These are phyloP conservation scores for Patellifolia procumbens DNA, from an alignment of 179 eudicot genomes.

Conservation along the genomic window DNA sequence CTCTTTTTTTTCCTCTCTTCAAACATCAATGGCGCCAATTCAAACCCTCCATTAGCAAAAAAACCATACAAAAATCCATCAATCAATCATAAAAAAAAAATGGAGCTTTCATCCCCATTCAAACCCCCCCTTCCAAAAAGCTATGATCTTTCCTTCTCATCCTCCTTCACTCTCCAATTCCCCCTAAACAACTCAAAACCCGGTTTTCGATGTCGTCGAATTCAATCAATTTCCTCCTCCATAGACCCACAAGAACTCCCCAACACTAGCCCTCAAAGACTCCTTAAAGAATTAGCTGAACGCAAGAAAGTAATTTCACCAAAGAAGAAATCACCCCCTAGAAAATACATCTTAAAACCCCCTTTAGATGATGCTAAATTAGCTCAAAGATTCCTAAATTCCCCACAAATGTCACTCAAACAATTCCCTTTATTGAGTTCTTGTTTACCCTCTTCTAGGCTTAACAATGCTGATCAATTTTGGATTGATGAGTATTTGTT, in stretches of 20 bases:
- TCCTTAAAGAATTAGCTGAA: constrained; percentile 79
- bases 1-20: neutral
- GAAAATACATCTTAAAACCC: constrained; percentile 77
- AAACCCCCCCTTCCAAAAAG: constrained; percentile 48
- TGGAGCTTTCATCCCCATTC: constrained; percentile 79
- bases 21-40: constrained; percentile 19
- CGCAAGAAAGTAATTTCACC: constrained; percentile 69
- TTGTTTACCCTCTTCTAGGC: constrained; percentile 66
- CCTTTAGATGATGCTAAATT: constrained; percentile 79
- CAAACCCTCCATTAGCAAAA: neutral
- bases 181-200: constrained; percentile 22
- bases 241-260: constrained; percentile 66
- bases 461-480: constrained; percentile 60
- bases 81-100: constrained; percentile 16
- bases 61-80: neutral
- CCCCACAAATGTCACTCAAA: constrained; percentile 86
- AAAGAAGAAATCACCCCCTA: constrained; percentile 65
- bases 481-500: constrained; percentile 94
- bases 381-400: constrained; percentile 75
- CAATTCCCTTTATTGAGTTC: constrained; percentile 86
- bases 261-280: constrained; percentile 75
- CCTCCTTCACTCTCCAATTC: constrained; percentile 52
- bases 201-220: constrained; percentile 25
- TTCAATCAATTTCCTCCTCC: constrained; percentile 44
- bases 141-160: constrained; percentile 66